A percentile compares a stretch with the other conserved stretches of the same genome.
phyloP scores from a whole-genome alignment of 768 basidiomycete species.

The Boletus vinaceobasis region DNA sequence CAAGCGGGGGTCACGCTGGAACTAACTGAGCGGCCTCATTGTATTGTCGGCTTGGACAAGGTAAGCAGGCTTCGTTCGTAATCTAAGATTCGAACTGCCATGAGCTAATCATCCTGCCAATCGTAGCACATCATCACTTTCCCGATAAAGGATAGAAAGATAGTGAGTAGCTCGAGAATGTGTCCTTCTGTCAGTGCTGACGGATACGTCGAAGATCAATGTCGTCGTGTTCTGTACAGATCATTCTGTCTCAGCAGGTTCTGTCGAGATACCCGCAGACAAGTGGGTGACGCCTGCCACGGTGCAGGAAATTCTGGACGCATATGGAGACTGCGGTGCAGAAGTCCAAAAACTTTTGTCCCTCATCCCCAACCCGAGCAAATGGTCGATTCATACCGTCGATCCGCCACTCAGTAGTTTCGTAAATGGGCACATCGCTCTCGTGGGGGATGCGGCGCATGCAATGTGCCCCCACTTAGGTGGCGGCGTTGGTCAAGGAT shows the following conservation, averaged over 20 bases:
- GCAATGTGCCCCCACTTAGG: constrained; percentile 59
- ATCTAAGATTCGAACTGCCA: not conserved
- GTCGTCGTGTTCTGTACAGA: constrained; percentile 43
- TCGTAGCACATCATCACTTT: constrained; percentile 51
- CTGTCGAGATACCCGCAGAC: constrained; percentile 23
- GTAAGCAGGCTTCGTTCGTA: constrained; percentile 24
- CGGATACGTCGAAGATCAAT: constrained; percentile 37
- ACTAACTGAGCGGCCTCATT: constrained; percentile 34
- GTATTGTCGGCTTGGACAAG: constrained; percentile 45
- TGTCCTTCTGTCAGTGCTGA: not conserved
- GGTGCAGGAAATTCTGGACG: constrained; percentile 41
- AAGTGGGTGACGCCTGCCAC: constrained; percentile 44
- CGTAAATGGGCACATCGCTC: constrained; percentile 43
- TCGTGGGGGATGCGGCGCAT: constrained; percentile 59
- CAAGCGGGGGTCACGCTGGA: constrained; percentile 42
- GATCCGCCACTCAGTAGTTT: constrained; percentile 44
- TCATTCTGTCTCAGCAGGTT: constrained; percentile 24
- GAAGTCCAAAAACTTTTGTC: constrained; percentile 41
- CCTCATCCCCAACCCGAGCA: constrained; percentile 43
- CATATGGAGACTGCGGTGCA: constrained; percentile 44
- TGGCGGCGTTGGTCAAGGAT: constrained; percentile 56
- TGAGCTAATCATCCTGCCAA: not conserved
- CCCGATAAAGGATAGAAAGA: constrained; percentile 41
- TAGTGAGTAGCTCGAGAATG: constrained; percentile 31
- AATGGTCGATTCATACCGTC: constrained; percentile 52